These are phyloP conservation scores for Powellomyces hirtus DNA, from an alignment of 192 early-diverging fungal species.

Conservation along the genomic window DNA sequence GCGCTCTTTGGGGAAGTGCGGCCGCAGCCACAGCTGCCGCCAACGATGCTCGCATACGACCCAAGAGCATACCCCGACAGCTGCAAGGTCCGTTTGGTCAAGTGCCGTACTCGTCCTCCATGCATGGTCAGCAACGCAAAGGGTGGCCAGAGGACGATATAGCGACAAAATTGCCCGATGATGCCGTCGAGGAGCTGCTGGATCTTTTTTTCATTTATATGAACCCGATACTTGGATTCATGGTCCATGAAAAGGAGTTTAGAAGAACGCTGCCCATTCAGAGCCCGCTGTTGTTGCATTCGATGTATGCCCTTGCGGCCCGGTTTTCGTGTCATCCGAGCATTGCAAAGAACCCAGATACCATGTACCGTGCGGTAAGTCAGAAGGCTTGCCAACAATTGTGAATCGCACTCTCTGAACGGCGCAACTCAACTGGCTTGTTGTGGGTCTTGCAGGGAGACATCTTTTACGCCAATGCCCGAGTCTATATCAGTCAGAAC, in stretches of 20 bases:
- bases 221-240: constrained; percentile 21
- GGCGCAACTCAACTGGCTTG: not conserved
- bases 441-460: constrained; percentile 7
- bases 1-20: not conserved
- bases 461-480: constrained; percentile 40
- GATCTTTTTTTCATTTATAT: constrained; percentile 29
- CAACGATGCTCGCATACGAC: not conserved
- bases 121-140: not conserved
- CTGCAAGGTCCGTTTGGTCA: constrained; percentile 21
- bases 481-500: constrained; percentile 37
- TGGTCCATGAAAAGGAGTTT: constrained; percentile 25
- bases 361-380: constrained; percentile 11
- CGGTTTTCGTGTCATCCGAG: constrained; percentile 36
- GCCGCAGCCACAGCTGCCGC: constrained; percentile 9
- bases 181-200: constrained; percentile 23
- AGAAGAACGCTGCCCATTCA: constrained; percentile 20
- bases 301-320: constrained; percentile 46
- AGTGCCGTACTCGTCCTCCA: not conserved
- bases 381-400: not conserved
- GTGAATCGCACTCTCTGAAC: not conserved
- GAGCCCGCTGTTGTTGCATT: constrained; percentile 36
- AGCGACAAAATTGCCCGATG: constrained; percentile 10
- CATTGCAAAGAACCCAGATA: constrained; percentile 12
- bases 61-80: constrained; percentile 9
- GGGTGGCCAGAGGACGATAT: not conserved